Conservation (phyloP, 768 basidiomycete species). For the Pisolithus marmoratus region DNA sequence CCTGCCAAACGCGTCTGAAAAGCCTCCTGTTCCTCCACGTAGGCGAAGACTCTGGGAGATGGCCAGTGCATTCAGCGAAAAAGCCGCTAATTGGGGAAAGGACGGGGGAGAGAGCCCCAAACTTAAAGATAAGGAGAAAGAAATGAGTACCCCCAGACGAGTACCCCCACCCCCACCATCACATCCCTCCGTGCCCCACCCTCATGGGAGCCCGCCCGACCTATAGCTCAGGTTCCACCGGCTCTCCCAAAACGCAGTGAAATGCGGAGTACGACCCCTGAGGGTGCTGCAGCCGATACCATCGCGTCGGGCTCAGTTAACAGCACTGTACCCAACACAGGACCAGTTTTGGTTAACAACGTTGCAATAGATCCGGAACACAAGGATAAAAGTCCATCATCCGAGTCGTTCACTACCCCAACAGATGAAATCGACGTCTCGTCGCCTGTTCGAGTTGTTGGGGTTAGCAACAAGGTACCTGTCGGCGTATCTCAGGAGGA, state of each 20-base stretch:
- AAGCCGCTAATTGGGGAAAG: conserved; percentile 50
- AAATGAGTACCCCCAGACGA: conserved; percentile 19
- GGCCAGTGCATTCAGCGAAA: conserved; percentile 56
- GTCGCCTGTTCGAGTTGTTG: not conserved
- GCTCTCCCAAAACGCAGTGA: conserved; percentile 48
- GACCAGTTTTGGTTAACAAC: conserved; percentile 1
- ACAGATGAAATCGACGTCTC: conserved; percentile 18
- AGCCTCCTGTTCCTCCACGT: conserved; percentile 61
- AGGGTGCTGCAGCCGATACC: conserved; percentile 9
- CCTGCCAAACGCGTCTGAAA: conserved; percentile 24
- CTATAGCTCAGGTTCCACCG: conserved; percentile 29
- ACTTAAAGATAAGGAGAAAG: conserved; percentile 30
- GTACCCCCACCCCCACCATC: conserved; percentile 20
- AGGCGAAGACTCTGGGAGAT: conserved; percentile 63
- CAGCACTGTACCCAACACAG: not conserved
- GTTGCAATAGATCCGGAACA: conserved; percentile 7
- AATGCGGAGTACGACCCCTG: conserved; percentile 23
- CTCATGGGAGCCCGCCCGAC: conserved; percentile 12
- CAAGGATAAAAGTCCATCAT: conserved; percentile 4
- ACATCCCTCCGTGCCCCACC: conserved; percentile 19
- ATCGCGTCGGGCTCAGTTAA: conserved; percentile 1
- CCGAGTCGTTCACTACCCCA: conserved; percentile 14
- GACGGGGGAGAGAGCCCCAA: conserved; percentile 26
- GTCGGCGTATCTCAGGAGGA: not conserved
- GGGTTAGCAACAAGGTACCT: not conserved